Evolutionary conservation across 2,329 filamentous ascomycete genomes (phyloP).

Genomic region (Aspergillus oerlinghausenensis): DNA sequence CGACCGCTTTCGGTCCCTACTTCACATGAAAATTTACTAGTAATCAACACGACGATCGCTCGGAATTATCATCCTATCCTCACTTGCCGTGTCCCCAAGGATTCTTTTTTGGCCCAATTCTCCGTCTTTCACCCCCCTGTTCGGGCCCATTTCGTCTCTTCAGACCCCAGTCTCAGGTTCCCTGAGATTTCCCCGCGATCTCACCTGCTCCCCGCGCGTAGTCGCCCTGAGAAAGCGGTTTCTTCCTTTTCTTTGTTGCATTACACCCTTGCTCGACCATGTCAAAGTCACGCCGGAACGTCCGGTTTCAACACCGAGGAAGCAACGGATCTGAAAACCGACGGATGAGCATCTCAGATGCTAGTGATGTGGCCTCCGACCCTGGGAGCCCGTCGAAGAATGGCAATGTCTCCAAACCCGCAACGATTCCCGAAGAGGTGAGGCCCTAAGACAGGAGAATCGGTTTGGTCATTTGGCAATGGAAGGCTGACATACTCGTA

Average conservation of each 20-base stretch:
- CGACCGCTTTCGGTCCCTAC: conserved; percentile 24
- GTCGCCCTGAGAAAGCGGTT: background rate
- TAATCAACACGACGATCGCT: conserved; percentile 14
- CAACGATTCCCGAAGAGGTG: conserved; percentile 34
- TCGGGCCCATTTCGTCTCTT: background rate
- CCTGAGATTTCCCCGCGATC: background rate
- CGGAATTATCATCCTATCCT: conserved; percentile 3
- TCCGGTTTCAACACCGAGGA: conserved; percentile 54
- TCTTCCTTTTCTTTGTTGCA: conserved; percentile 5
- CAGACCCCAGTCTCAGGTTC: background rate
- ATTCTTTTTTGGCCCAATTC: background rate
- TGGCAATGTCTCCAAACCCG: conserved; percentile 34
- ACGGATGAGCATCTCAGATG: conserved; percentile 52
- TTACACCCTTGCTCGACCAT: conserved; percentile 28
- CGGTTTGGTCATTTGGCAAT: background rate
- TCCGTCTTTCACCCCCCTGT: background rate
- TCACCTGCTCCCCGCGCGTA: conserved; percentile 5
- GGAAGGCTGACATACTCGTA: conserved; percentile 4
- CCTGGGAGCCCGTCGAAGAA: conserved; percentile 48
- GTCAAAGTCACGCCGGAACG: conserved; percentile 54
- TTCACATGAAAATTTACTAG: conserved; percentile 32
- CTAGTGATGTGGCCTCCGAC: conserved; percentile 49
- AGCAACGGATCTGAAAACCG: conserved; percentile 43
- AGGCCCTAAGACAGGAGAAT: conserved; percentile 2
- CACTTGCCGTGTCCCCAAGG: background rate